A percentile compares a stretch with the other conserved stretches of the same genome.
These are phyloP conservation scores for Eucalyptus cloeziana DNA, from an alignment of 345 rosid species.

Conservation along the genomic window DNA sequence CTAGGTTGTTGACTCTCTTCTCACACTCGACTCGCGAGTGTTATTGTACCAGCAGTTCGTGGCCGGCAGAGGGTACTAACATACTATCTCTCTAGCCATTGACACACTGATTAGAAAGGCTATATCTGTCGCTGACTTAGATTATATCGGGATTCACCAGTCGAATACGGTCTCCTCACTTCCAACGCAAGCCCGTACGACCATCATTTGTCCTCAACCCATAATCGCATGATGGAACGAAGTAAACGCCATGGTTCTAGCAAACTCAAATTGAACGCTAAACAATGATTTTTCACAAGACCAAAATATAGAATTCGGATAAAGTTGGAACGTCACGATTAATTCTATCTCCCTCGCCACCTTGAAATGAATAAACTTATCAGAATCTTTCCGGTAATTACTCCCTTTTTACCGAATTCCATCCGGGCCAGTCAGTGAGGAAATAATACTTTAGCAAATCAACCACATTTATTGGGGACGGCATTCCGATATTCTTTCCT, in stretches of 20 bases:
- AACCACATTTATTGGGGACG: too few relatives aligned
- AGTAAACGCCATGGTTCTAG: background rate
- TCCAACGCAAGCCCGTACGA: background rate
- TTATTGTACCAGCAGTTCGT: background rate
- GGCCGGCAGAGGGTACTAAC: too few relatives aligned
- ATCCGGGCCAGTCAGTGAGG: too few relatives aligned
- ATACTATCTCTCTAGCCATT: background rate
- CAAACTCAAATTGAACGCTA: background rate
- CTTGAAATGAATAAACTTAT: background rate
- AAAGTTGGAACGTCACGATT: background rate
- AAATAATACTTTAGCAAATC: background rate
- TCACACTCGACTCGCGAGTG: slow-evolving; percentile 5
- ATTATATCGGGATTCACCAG: background rate
- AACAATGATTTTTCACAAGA: background rate
- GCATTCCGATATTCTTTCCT: background rate
- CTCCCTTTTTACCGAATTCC: too few relatives aligned
- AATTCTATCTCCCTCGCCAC: background rate
- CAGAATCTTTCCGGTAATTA: too few relatives aligned
- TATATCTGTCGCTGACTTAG: background rate
- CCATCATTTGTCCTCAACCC: background rate
- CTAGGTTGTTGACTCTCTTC: background rate
- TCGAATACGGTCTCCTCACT: background rate
- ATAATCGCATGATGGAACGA: background rate
- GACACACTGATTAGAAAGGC: background rate
- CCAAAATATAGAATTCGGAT: background rate